Percentiles rank a stretch among this genome's conserved stretches.
These are phyloP conservation scores for Cladosporium sp. DNA, from an alignment of 2,329 filamentous ascomycete species.

Conservation along the genomic window DNA sequence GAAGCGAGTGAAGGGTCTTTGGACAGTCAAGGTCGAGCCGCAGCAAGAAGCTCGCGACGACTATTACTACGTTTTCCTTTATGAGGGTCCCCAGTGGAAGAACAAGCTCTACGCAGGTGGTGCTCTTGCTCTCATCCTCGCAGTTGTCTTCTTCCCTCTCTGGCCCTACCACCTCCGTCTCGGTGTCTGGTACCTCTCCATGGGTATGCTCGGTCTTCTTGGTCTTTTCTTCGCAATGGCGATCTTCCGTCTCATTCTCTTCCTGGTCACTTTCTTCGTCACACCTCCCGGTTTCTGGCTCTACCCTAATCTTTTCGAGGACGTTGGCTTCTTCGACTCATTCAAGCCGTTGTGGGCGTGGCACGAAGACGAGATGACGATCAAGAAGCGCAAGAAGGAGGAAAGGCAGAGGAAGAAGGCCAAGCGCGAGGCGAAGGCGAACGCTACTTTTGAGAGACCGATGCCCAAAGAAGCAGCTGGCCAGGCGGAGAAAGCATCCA, in stretches of 20 bases:
- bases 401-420: slow-evolving; percentile 30
- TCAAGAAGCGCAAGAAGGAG: slow-evolving; percentile 36
- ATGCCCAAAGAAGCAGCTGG: slow-evolving; percentile 13
- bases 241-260: slow-evolving; percentile 92
- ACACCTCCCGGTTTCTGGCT: slow-evolving; percentile 90
- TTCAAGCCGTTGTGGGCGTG: slow-evolving; percentile 97
- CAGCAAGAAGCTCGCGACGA: slow-evolving; percentile 86
- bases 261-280: slow-evolving; percentile 85
- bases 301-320: slow-evolving; percentile 96
- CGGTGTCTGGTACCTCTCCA: slow-evolving; percentile 95
- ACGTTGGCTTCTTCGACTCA: slow-evolving; percentile 96
- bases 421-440: slow-evolving; percentile 27
- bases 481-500: slow-evolving; percentile 12
- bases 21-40: slow-evolving; percentile 93
- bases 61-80: slow-evolving; percentile 95
- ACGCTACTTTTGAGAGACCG: slow-evolving; percentile 19
- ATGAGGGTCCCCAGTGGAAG: slow-evolving; percentile 90
- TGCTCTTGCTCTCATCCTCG: slow-evolving; percentile 78
- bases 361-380: slow-evolving; percentile 58
- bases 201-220: slow-evolving; percentile 84
- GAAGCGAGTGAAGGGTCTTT: slow-evolving; percentile 91
- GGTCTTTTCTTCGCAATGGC: slow-evolving; percentile 97
- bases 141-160: slow-evolving; percentile 88
- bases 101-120: slow-evolving; percentile 86
- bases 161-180: slow-evolving; percentile 90